Evolutionary conservation across 192 early-diverging fungal genomes (phyloP).

Genomic region (Podila epicladia): DNA sequence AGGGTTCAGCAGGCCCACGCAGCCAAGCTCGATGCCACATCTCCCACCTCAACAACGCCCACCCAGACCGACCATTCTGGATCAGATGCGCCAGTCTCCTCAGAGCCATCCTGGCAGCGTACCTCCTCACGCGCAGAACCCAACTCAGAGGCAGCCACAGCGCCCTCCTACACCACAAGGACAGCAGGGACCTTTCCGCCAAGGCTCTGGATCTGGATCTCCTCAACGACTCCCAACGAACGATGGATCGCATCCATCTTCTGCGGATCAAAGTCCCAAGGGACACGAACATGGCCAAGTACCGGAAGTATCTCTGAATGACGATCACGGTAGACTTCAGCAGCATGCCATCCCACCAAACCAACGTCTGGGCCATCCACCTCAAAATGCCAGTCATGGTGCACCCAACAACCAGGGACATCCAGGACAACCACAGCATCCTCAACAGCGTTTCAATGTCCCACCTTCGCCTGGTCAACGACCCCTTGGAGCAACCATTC

Average conservation of each 20-base stretch:
- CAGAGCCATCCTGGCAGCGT: neutral
- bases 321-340: neutral
- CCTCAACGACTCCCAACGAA: neutral
- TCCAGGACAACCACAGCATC: conserved; percentile 13
- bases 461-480: conserved; percentile 31
- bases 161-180: conserved; percentile 10
- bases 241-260: neutral
- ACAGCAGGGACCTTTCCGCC: neutral
- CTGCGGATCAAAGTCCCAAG: neutral
- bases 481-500: conserved; percentile 9
- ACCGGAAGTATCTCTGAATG: neutral
- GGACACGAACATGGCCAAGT: neutral
- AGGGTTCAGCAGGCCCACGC: neutral
- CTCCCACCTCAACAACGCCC: conserved; percentile 11
- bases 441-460: conserved; percentile 6
- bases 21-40: neutral
- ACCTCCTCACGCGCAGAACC: conserved; percentile 12
- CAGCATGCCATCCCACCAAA: conserved; percentile 1
- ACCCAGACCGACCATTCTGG: conserved; percentile 24
- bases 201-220: neutral
- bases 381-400: neutral
- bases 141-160: conserved; percentile 26
- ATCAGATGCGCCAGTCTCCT: conserved; percentile 36
- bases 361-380: neutral
- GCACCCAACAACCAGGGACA: neutral